Evolutionary conservation across 768 basidiomycete genomes (phyloP).

Genomic region (Tylopilus felleus): DNA sequence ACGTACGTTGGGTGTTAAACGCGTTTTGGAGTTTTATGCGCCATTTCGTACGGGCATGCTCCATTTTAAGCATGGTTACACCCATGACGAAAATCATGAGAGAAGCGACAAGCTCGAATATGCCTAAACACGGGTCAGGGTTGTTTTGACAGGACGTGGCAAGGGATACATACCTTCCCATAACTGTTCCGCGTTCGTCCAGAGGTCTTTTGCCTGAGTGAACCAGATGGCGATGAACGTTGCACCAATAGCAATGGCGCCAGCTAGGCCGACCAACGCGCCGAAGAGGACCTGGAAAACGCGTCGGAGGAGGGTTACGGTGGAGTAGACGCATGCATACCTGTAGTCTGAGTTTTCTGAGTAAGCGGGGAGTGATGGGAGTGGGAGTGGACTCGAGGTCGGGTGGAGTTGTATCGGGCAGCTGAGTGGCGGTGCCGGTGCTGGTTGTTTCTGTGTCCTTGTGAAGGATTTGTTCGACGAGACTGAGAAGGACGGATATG

Average conservation of each 20-base stretch:
- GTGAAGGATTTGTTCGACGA: conserved; percentile 81
- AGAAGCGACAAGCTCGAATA: conserved; percentile 66
- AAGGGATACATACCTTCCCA: conserved; percentile 73
- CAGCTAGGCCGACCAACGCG: conserved; percentile 65
- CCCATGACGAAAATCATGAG: conserved; percentile 93
- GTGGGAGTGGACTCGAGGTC: conserved; percentile 27
- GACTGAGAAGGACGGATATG: conserved; percentile 84
- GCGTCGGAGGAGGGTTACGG: neutral
- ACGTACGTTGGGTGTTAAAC: conserved; percentile 58
- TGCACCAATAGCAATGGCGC: conserved; percentile 82
- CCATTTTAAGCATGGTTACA: conserved; percentile 92
- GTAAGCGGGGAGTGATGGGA: conserved; percentile 40
- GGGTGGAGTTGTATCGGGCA: neutral
- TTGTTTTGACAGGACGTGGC: neutral
- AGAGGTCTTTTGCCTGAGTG: conserved; percentile 82
- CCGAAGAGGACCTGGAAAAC: conserved; percentile 68
- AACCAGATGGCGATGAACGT: conserved; percentile 96
- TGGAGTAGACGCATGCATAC: conserved; percentile 25
- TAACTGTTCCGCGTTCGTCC: conserved; percentile 77
- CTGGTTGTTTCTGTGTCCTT: conserved; percentile 12
- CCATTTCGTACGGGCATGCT: conserved; percentile 93
- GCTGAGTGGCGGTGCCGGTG: neutral
- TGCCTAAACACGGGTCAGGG: conserved; percentile 38
- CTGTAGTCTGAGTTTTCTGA: conserved; percentile 70
- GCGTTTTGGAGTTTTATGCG: conserved; percentile 80